These are phyloP conservation scores for Peniophora sp. DNA, from an alignment of 1,284 basidiomycete genomes.

Conservation along the genomic window DNA sequence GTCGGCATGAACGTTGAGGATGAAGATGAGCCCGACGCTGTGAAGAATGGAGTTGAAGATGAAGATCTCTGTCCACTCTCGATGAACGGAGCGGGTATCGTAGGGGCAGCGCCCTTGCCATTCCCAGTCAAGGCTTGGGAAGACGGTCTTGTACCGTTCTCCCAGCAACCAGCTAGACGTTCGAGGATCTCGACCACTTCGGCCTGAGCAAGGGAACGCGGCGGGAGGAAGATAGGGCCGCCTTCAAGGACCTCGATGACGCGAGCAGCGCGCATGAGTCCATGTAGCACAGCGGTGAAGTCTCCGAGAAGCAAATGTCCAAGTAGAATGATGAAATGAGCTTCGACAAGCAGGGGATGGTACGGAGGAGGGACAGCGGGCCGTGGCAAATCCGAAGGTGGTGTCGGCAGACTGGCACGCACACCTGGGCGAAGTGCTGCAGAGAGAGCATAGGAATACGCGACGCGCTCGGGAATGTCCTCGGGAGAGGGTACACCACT, in stretches of 20 bases:
- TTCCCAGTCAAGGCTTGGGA: conserved; percentile 13
- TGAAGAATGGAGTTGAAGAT: background rate
- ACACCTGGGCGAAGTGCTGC: conserved; percentile 59
- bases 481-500: conserved; percentile 29
- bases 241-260: conserved; percentile 75
- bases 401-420: conserved; percentile 23
- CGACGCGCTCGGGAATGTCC: conserved; percentile 40
- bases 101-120: conserved; percentile 28
- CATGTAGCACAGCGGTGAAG: conserved; percentile 47
- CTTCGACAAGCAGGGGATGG: conserved; percentile 77
- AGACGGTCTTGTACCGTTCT: conserved; percentile 43
- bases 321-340: conserved; percentile 70
- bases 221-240: conserved; percentile 76
- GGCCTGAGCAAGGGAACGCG: conserved; percentile 77
- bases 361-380: conserved; percentile 69
- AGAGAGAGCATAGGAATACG: conserved; percentile 58
- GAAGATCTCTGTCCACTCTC: conserved; percentile 9
- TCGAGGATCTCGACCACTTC: conserved; percentile 78
- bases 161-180: conserved; percentile 66
- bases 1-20: conserved; percentile 5
- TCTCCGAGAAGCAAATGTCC: conserved; percentile 69
- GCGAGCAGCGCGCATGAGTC: conserved; percentile 54
- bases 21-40: conserved; percentile 9
- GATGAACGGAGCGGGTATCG: conserved; percentile 18
- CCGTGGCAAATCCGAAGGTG: conserved; percentile 24